phyloP scores from a whole-genome alignment of 73 alveolate genomes.

The Paramecium bursaria region DNA sequence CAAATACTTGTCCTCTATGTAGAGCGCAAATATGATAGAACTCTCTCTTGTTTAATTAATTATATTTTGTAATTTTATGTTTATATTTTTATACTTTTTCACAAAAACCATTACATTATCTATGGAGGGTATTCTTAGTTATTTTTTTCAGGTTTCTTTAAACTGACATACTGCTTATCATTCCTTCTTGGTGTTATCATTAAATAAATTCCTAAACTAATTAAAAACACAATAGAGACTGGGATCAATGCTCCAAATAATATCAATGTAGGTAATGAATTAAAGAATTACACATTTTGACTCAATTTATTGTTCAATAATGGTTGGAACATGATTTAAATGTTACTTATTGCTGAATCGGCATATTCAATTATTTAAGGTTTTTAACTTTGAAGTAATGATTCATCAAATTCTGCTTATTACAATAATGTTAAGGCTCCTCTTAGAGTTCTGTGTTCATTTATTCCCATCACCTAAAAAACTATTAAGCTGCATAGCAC shows the following conservation, averaged over 20 bases:
- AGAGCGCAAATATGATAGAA: conserved; percentile 4
- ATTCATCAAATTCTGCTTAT: not conserved
- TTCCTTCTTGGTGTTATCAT: not conserved
- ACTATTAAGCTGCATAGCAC: no score
- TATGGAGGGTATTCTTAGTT: not conserved
- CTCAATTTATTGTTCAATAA: conserved; percentile 26
- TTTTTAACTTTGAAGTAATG: not conserved
- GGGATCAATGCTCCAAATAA: conserved; percentile 16
- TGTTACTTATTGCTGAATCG: not conserved
- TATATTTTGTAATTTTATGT: not conserved
- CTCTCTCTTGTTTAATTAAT: no score
- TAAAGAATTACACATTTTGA: not conserved
- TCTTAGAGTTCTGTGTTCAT: not conserved
- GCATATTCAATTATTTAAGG: not conserved
- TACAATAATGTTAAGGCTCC: conserved; percentile 51
- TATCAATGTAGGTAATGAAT: conserved; percentile 2
- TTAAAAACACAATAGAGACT: conserved; percentile 6
- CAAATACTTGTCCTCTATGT: not conserved
- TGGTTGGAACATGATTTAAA: not conserved
- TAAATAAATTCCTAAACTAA: conserved; percentile 25
- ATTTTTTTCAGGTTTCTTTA: no score
- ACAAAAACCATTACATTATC: not conserved
- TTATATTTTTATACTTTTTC: not conserved
- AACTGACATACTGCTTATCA: not conserved
- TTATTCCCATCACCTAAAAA: no score